Evolutionary conservation across 164 flowering plant species (phyloP).

Genomic region (Stephania yunnanensis): DNA sequence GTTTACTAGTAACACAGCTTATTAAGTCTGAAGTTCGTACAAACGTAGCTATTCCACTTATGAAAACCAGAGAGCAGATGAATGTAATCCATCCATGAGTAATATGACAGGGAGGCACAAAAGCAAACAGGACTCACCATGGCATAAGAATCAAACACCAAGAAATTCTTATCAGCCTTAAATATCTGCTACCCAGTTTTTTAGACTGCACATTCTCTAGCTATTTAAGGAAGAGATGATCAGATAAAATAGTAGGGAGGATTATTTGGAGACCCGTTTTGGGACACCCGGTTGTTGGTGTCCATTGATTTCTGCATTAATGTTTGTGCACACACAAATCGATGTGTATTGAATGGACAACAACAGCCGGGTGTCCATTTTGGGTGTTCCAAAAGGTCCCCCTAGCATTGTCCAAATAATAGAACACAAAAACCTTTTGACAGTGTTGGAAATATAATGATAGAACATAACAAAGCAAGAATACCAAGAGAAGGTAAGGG

Average conservation of each 20-base stretch:
- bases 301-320: too few species aligned
- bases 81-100: constrained; percentile 94
- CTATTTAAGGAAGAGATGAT: constrained; percentile 31
- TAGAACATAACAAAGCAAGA: too few species aligned
- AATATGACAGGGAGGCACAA: constrained; percentile 74
- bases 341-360: too few species aligned
- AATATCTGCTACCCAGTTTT: constrained; percentile 32
- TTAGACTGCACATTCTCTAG: constrained; percentile 50
- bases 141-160: constrained; percentile 66
- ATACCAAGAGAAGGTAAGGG: too few species aligned
- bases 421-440: too few species aligned
- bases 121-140: constrained; percentile 80
- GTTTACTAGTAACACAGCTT: constrained; percentile 83
- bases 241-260: background rate
- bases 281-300: too few species aligned
- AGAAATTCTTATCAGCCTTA: constrained; percentile 36
- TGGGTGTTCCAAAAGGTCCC: too few species aligned
- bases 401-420: too few species aligned
- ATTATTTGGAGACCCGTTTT: too few species aligned
- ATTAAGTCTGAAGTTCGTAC: constrained; percentile 69
- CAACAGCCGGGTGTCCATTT: too few species aligned
- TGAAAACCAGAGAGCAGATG: constrained; percentile 72
- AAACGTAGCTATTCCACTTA: constrained; percentile 78
- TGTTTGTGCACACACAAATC: too few species aligned
- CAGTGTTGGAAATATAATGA: too few species aligned